phyloP scores from a whole-genome alignment of 2,329 filamentous ascomycete species.

The Aureobasidium pullulans region DNA sequence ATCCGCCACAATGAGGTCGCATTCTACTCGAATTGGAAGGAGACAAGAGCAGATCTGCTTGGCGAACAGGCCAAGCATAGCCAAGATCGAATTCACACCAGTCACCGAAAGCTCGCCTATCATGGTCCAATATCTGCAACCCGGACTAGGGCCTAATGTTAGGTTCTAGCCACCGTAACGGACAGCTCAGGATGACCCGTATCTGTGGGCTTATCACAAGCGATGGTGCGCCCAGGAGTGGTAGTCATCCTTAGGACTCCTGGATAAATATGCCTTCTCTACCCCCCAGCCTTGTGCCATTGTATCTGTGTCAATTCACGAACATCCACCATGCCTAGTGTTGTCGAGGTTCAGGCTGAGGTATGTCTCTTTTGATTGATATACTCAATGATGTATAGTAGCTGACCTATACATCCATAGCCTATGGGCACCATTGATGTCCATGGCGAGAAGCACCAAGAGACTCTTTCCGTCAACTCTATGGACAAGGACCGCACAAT shows the following conservation, averaged over 20 bases:
- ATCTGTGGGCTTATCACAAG: conserved; percentile 4
- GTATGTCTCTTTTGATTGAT: not conserved
- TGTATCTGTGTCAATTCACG: not conserved
- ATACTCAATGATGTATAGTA: not conserved
- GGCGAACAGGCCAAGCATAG: not conserved
- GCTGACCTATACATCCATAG: not conserved
- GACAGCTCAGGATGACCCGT: not conserved
- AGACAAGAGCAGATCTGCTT: not conserved
- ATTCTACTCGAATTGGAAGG: conserved; percentile 7
- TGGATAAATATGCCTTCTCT: not conserved
- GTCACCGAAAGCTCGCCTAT: conserved; percentile 3
- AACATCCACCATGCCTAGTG: conserved; percentile 6
- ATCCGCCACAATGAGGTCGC: conserved; percentile 8
- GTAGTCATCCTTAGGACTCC: not conserved
- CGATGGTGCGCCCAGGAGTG: not conserved
- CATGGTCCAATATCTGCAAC: not conserved
- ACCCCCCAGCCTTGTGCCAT: not conserved
- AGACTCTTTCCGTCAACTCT: conserved; percentile 15
- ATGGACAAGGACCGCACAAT: conserved; percentile 24
- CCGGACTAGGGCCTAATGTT: not conserved
- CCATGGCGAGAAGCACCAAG: conserved; percentile 23
- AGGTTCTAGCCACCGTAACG: conserved; percentile 8
- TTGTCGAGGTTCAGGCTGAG: conserved; percentile 2
- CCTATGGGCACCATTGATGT: conserved; percentile 28
- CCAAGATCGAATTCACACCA: not conserved